Evolutionary conservation across 306 rosid species (phyloP), one percentile per base, ranked within the genome.

Genomic region (Lathyrus oleraceus): DNA sequence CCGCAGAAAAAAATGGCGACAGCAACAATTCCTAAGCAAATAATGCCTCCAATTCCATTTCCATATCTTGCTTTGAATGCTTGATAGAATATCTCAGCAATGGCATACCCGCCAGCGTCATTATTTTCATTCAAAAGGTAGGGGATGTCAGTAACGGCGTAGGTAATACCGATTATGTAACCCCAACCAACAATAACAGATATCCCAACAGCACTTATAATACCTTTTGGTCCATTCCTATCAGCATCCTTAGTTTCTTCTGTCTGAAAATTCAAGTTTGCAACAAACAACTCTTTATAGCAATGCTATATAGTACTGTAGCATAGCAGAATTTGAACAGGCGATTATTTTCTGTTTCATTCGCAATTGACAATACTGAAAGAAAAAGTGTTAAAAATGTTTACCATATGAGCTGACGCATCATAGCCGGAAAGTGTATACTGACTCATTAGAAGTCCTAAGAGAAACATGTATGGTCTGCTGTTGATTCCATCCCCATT

Each of bases 321-420:
- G 57, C 13, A 1, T 17, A 9, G 27, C 13, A 9, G 25, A 51
- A 51, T 51, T 51, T 17, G 57, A 53, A 21, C 32, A 21, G 13
- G 10, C 8, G 1, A 15, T 13, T 11, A 52, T 53, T 19, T 54
- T 20, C n/a, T 44, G 21, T 5, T 32, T 0, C 8, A 11, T 5
- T 0, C 12, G n/a, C n/a, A 10, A 53, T 21, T 20, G 59, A 52
- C 7, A 52, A 52, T 6, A 52, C 27, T 0, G 13, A 56, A 73
- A 19, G 10, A 58, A 48, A 51, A 16, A 25, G 42, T 39, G 43
- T 15, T 39, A 36, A 42, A 10, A 71, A 63, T 61, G 39, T 84
- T 72, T 77, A 83, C 98, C 98, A 92, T 87, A 81, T 92, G 95
- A 75, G 95, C 98, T 62, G 98, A 92, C 19, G 98, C 92, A 85